Percentiles rank a stretch among this genome's conserved stretches.
These are phyloP conservation scores for Mortierella sp. DNA, from an alignment of 371 early-diverging fungal genomes.

Conservation along the genomic window DNA sequence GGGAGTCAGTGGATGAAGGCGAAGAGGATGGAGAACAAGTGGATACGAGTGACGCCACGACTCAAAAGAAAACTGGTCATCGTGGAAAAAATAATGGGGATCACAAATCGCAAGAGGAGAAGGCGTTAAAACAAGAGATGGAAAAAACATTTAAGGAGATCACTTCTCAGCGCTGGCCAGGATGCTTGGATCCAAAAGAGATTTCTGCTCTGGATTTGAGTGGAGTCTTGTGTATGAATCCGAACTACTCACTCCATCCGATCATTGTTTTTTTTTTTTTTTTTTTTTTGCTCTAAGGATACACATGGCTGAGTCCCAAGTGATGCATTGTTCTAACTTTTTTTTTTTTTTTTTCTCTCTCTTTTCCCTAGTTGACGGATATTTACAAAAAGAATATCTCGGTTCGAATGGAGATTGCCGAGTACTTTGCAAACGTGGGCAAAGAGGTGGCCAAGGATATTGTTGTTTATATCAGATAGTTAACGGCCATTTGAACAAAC, in stretches of 20 bases:
- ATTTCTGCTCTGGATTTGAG: constrained; percentile 23
- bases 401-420: constrained; percentile 14
- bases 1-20: constrained; percentile 8
- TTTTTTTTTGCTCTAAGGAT: neutral
- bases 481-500: neutral
- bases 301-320: neutral
- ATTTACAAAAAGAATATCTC: constrained; percentile 13
- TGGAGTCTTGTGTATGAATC: constrained; percentile 15
- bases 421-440: constrained; percentile 45
- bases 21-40: constrained; percentile 35
- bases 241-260: constrained; percentile 12
- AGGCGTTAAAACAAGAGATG: constrained; percentile 19
- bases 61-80: no score
- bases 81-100: constrained; percentile 25
- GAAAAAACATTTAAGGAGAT: constrained; percentile 13
- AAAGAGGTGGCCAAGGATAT: constrained; percentile 39
- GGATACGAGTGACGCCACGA: constrained; percentile 42
- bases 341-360: neutral
- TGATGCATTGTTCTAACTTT: neutral
- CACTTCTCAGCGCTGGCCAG: constrained; percentile 28
- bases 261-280: constrained; percentile 10
- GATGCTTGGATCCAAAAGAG: constrained; percentile 42
- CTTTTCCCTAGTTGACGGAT: constrained; percentile 10
- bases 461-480: constrained; percentile 28
- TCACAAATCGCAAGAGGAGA: constrained; percentile 51